Percentiles rank a stretch among this genome's conserved stretches.
Conservation (phyloP, 179 eudicot genomes). For the Silene noctiflora region DNA sequence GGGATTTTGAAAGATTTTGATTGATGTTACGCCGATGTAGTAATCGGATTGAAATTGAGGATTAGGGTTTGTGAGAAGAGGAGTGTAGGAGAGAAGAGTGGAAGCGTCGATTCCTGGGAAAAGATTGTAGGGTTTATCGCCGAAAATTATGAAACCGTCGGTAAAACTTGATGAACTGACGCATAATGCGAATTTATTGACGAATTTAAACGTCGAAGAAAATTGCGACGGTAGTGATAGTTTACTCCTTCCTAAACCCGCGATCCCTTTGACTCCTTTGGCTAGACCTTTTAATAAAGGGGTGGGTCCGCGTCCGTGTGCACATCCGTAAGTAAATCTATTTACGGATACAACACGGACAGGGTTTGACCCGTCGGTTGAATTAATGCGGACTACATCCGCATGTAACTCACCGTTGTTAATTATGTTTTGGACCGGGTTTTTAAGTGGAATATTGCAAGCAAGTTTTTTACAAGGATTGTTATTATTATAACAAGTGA, state of each 20-base stretch:
- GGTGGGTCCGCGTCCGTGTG: conserved; percentile 34
- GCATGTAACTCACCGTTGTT: conserved; percentile 32
- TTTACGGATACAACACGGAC: conserved; percentile 20
- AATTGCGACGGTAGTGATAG: conserved; percentile 37
- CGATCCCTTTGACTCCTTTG: conserved; percentile 35
- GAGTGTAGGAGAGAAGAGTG: conserved; percentile 41
- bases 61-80: conserved; percentile 31
- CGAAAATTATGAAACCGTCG: conserved; percentile 40
- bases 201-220: conserved; percentile 29
- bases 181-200: conserved; percentile 43
- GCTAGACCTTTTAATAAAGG: conserved; percentile 31
- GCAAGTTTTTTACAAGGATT: conserved; percentile 33
- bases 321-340: conserved; percentile 34
- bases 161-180: conserved; percentile 25
- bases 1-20: conserved; percentile 19
- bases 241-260: conserved; percentile 41
- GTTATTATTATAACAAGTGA: too few species aligned
- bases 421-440: conserved; percentile 30
- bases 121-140: conserved; percentile 46
- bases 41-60: conserved; percentile 23
- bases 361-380: conserved; percentile 45
- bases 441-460: conserved; percentile 20
- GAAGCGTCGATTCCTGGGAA: conserved; percentile 40
- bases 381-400: conserved; percentile 34
- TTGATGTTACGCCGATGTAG: conserved; percentile 28